Conservation (phyloP, 192 early-diverging fungal species). For the Podila verticillata region DNA sequence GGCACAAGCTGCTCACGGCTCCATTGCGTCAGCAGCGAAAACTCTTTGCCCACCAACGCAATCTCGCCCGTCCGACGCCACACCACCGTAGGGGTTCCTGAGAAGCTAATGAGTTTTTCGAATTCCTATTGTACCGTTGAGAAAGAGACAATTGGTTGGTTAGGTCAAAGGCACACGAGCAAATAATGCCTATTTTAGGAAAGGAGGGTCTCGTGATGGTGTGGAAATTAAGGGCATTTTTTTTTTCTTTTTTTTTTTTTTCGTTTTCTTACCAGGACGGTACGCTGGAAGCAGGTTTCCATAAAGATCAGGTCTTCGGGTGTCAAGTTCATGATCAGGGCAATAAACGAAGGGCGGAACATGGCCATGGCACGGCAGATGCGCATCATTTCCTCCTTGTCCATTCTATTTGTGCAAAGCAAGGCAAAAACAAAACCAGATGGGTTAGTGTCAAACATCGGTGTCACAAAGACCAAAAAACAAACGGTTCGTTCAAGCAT, state of each 20-base stretch:
- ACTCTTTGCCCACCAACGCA: slow-evolving; percentile 95
- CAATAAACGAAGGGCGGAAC: slow-evolving; percentile 94
- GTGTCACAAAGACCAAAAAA: background rate
- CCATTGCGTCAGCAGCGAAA: slow-evolving; percentile 94
- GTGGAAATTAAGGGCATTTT: no score
- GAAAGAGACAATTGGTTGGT: background rate
- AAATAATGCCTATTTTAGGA: background rate
- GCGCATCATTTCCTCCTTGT: slow-evolving; percentile 86
- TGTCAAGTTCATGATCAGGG: slow-evolving; percentile 92
- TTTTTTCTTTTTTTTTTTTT: no score
- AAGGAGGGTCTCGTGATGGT: no score
- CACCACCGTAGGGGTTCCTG: slow-evolving; percentile 95
- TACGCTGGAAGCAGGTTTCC: slow-evolving; percentile 97
- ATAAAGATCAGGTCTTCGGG: slow-evolving; percentile 95
- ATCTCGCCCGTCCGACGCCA: slow-evolving; percentile 98
- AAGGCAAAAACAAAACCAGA: background rate
- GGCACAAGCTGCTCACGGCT: slow-evolving; percentile 81
- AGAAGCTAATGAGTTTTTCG: slow-evolving; percentile 94
- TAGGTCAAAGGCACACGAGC: background rate
- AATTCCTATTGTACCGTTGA: slow-evolving; percentile 91
- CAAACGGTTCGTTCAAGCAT: no score
- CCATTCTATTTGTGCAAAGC: slow-evolving; percentile 70
- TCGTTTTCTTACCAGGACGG: slow-evolving; percentile 67
- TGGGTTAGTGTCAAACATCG: background rate
- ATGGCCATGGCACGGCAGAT: slow-evolving; percentile 89